Percentiles rank a stretch among this genome's conserved stretches.
phyloP scores from a whole-genome alignment of 768 basidiomycete species.

The Boletus rubropictus region DNA sequence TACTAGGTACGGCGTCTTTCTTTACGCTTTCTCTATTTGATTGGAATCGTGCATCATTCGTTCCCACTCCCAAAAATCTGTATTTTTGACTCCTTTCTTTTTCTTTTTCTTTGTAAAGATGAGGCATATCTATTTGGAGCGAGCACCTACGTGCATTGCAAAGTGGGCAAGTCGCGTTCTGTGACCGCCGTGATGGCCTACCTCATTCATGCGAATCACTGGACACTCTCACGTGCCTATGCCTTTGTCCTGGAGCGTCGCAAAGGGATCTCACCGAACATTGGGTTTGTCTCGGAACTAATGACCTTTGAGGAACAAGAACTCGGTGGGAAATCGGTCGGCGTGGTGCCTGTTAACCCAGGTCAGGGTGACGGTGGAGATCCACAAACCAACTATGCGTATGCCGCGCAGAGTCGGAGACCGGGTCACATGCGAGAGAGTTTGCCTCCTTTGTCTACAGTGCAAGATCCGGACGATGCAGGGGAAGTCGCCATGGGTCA shows the following conservation, averaged over 20 bases:
- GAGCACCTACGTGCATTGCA: conserved; percentile 93
- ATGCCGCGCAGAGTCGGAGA: conserved; percentile 45
- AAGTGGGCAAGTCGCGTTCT: conserved; percentile 91
- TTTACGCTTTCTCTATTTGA: not conserved
- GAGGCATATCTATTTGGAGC: conserved; percentile 87
- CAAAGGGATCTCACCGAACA: conserved; percentile 93
- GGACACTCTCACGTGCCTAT: conserved; percentile 90
- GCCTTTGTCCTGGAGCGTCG: conserved; percentile 87
- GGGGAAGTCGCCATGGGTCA: conserved; percentile 50
- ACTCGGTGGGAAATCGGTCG: conserved; percentile 53
- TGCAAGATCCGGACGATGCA: conserved; percentile 25
- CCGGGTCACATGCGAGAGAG: conserved; percentile 70
- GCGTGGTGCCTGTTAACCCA: conserved; percentile 15
- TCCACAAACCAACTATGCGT: conserved; percentile 34
- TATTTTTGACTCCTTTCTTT: conserved; percentile 3
- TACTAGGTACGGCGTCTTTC: conserved; percentile 60
- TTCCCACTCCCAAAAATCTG: not conserved
- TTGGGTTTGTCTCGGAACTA: conserved; percentile 94
- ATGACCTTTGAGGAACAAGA: conserved; percentile 95
- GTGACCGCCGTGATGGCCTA: conserved; percentile 97
- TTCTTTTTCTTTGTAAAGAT: conserved; percentile 42
- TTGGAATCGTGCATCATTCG: conserved; percentile 2
- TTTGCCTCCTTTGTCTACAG: conserved; percentile 35
- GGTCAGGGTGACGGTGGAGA: conserved; percentile 21
- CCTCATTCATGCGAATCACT: conserved; percentile 94